Evolutionary conservation across 805 yeast species (phyloP), one percentile per base, ranked within the genome.

Genomic region (Candida boleticola): DNA sequence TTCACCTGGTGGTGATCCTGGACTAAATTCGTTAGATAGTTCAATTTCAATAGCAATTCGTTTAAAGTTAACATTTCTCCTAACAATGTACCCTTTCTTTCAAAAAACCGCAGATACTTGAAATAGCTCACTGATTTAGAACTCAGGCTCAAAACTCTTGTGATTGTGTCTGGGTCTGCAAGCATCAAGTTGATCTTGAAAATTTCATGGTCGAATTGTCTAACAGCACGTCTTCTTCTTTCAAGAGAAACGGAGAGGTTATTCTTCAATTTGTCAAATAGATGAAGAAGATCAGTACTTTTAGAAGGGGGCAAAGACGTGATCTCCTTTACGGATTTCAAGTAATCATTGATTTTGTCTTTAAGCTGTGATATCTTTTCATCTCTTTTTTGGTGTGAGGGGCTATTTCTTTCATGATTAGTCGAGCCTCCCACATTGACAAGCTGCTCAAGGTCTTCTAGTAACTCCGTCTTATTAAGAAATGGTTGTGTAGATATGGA

Each of bases 11-110:
- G 29, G 19, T 36, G 27, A 23, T 23, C 10, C 11, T 23, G 10
- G 27, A 23, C 11, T 23, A 23, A 23, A 7, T 23, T 23, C 27
- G 11, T 7, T 11, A 23, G 11, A 7, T 23, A 7, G 27, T 44
- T 48, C 40, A 53, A 39, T 23, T 40, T 42, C 2, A 45, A 18
- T 27, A 48, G 36, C 30, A 53, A 25, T 29, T 42, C 42, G 30
- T 47, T 49, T 13, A 51, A 32, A 25, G 36, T 13, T 34, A 44
- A 40, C 39, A 56, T 31, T 38, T 51, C 53, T 17, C 37, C 27
- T 38, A 57, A 44, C 18, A 43, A 29, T 29, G 37, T 36, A 17
- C 42, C 31, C 42, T 51, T 52, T 37, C 42, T 42, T 29, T 46
- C 40, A 37, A 47, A 54, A 16, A 44, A 39, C 14, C 17, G 16